Evolutionary conservation across 129 eudicot genomes (phyloP).

Genomic region (Helichrysum umbraculigerum): DNA sequence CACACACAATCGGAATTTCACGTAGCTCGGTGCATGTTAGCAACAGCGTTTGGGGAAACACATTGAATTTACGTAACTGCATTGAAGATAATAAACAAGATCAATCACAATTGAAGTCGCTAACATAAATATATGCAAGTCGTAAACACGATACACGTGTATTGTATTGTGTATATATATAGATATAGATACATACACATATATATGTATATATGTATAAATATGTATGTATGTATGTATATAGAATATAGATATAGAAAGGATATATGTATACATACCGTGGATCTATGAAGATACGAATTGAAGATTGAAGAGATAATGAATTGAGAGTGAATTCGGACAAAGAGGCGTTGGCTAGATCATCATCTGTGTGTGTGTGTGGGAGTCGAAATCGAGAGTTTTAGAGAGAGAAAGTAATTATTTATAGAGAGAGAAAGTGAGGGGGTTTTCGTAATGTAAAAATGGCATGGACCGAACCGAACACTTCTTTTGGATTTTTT

Average conservation of each 20-base stretch:
- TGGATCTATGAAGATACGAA: slow-evolving; percentile 34
- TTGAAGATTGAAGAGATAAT: slow-evolving; percentile 37
- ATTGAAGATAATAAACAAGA: slow-evolving; percentile 36
- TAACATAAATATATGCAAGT: slow-evolving; percentile 4
- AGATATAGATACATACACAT: not conserved
- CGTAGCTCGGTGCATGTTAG: slow-evolving; percentile 66
- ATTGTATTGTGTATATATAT: not conserved
- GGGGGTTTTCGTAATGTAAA: slow-evolving; percentile 21
- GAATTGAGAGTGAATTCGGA: slow-evolving; percentile 39
- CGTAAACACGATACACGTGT: slow-evolving; percentile 30
- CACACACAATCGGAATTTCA: slow-evolving; percentile 18
- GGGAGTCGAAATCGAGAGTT: slow-evolving; percentile 67
- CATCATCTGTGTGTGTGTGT: slow-evolving; percentile 32
- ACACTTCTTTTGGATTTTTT: slow-evolving; percentile 2
- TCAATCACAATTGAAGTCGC: slow-evolving; percentile 23
- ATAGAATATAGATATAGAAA: not conserved
- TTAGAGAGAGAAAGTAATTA: slow-evolving; percentile 42
- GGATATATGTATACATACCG: slow-evolving; percentile 17
- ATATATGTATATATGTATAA: slow-evolving; percentile 2
- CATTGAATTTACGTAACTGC: slow-evolving; percentile 57
- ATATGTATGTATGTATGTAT: not conserved
- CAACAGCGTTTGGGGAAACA: slow-evolving; percentile 31
- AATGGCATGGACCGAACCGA: slow-evolving; percentile 48
- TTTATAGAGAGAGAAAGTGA: slow-evolving; percentile 39
- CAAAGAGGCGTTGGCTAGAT: slow-evolving; percentile 29